Percentiles rank a stretch among this genome's conserved stretches.
Conservation (phyloP, 208 protist genomes). For the Leptomonas seymouri region DNA sequence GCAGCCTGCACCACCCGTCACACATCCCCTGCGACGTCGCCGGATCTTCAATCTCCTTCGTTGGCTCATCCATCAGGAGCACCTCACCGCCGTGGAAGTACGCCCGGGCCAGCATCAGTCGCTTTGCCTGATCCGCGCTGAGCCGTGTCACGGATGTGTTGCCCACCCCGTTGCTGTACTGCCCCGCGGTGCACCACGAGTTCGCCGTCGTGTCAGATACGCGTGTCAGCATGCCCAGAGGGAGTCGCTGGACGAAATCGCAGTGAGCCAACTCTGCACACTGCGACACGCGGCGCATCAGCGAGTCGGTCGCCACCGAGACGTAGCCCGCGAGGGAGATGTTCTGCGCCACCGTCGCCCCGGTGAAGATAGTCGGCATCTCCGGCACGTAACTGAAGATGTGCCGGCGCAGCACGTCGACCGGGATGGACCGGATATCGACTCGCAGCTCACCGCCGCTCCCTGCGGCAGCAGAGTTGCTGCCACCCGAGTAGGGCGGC, state of each 20-base stretch:
- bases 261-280: slow-evolving; percentile 52
- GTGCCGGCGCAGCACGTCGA: slow-evolving; percentile 46
- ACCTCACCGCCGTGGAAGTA: slow-evolving; percentile 61
- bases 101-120: slow-evolving; percentile 74
- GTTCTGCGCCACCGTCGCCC: slow-evolving; percentile 75
- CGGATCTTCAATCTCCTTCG: slow-evolving; percentile 43
- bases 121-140: slow-evolving; percentile 62
- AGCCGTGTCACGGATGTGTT: slow-evolving; percentile 34
- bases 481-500: too few relatives aligned
- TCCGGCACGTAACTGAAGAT: slow-evolving; percentile 83
- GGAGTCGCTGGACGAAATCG: slow-evolving; percentile 54
- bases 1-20: slow-evolving; percentile 33
- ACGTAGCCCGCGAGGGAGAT: slow-evolving; percentile 62
- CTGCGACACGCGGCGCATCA: slow-evolving; percentile 41
- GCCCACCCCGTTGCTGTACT: slow-evolving; percentile 25
- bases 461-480: background rate
- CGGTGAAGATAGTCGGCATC: slow-evolving; percentile 52
- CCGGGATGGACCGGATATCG: slow-evolving; percentile 35
- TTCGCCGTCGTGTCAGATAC: slow-evolving; percentile 36
- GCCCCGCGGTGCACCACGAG: slow-evolving; percentile 15
- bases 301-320: slow-evolving; percentile 39
- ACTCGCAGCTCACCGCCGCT: slow-evolving; percentile 12
- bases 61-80: slow-evolving; percentile 79
- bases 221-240: slow-evolving; percentile 57
- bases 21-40: slow-evolving; percentile 33